Conservation (phyloP, 2,329 filamentous ascomycete species). For the Xylaria arbuscula region DNA sequence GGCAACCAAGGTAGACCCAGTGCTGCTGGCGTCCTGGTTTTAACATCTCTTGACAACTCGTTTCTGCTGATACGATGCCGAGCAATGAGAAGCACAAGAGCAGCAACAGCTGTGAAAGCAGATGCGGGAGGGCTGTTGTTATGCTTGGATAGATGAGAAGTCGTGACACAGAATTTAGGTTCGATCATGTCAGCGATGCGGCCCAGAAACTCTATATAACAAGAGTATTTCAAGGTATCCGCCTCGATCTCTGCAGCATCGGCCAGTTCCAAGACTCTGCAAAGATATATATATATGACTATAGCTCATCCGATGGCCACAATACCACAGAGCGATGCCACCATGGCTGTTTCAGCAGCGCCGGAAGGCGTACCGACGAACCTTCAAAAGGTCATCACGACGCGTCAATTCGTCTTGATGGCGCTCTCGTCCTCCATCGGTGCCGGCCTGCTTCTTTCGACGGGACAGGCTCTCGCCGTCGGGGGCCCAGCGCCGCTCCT, state of each 20-base stretch:
- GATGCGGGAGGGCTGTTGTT: no score
- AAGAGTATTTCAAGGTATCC: background rate
- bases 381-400: constrained; percentile 48
- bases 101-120: no score
- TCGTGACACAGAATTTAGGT: background rate
- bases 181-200: constrained; percentile 3
- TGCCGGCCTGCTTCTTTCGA: constrained; percentile 52
- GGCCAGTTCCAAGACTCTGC: background rate
- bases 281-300: background rate
- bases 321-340: background rate
- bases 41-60: no score
- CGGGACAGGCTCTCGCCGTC: constrained; percentile 48
- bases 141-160: background rate
- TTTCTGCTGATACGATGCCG: no score
- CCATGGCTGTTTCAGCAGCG: background rate
- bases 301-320: constrained; percentile 4
- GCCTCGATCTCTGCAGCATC: background rate
- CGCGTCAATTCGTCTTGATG: constrained; percentile 53
- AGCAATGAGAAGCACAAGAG: no score
- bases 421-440: constrained; percentile 53
- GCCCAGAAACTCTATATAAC: background rate
- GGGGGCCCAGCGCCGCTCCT: constrained; percentile 50
- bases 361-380: background rate
- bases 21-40: no score
- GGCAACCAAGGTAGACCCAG: no score